Conservation (phyloP, 106 monocot species). For the Apostasia ramifera region DNA sequence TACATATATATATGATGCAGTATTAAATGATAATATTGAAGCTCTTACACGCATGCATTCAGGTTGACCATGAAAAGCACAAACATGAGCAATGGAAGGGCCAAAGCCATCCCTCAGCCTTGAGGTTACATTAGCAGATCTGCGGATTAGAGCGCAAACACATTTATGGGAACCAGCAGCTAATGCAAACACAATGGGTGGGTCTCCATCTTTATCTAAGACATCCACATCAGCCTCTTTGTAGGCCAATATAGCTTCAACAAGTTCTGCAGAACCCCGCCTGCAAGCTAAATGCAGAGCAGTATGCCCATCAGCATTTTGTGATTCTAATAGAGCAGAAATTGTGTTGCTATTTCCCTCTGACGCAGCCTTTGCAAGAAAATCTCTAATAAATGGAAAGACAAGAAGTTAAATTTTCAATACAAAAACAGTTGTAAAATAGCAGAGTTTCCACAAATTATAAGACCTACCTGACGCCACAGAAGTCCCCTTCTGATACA, state of each 20-base stretch:
- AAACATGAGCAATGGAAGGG: slow-evolving; percentile 81
- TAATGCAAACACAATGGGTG: slow-evolving; percentile 90
- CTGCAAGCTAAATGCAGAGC: slow-evolving; percentile 85
- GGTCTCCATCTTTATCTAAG: slow-evolving; percentile 86
- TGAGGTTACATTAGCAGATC: slow-evolving; percentile 64
- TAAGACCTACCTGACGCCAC: slow-evolving; percentile 59
- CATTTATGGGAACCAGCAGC: slow-evolving; percentile 78
- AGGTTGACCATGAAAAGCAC: slow-evolving; percentile 93
- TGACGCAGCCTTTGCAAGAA: slow-evolving; percentile 65
- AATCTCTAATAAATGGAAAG: slow-evolving; percentile 35
- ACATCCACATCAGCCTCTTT: slow-evolving; percentile 88
- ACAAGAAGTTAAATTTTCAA: background rate
- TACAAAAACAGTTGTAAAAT: background rate
- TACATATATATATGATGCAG: background rate
- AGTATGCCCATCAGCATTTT: slow-evolving; percentile 84
- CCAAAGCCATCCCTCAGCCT: slow-evolving; percentile 55
- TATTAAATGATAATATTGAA: background rate
- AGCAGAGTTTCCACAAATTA: background rate
- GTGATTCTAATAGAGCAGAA: slow-evolving; percentile 74
- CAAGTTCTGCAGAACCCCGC: slow-evolving; percentile 73
- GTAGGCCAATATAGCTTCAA: slow-evolving; percentile 62
- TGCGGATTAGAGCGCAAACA: slow-evolving; percentile 66
- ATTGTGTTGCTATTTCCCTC: slow-evolving; percentile 43
- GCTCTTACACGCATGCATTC: slow-evolving; percentile 89
- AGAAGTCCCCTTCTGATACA: slow-evolving; percentile 64